Evolutionary conservation across 257 asterid species (phyloP), one percentile per base, ranked within the genome.

Genomic region (Przewalskia tangutica): DNA sequence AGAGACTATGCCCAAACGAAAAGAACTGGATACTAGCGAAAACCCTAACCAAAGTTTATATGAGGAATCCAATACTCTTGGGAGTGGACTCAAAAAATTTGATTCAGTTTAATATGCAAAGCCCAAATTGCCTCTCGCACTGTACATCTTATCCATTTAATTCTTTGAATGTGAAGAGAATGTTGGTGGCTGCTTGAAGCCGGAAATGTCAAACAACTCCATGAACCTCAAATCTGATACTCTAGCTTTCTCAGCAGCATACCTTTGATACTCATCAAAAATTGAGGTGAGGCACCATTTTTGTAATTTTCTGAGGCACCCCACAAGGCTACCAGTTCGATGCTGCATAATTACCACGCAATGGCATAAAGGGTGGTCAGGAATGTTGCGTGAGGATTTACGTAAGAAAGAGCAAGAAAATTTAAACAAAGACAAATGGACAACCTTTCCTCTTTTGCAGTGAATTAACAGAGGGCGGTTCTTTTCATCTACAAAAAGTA

Each of bases 401-500:
- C 44, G 10, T 50, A 48, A 11, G 18, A 40, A 68, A 77, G 77
- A 44, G 32, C 2, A 6, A 38, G 27, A 36, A 80, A 20, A 54
- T 36, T 4, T 44, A 82, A 64, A 63, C 7, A 8, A 8, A 18
- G 32, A 68, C 7, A 27, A 1, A 48, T 20, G 56, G 83, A 68
- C 18, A 90, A 95, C 98, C 97, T 93, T 95, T 79, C 98, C 98
- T 14, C 98, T 90, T 81, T 89, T 92, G 93, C 98, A 95, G 83
- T 95, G 98, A 80, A 93, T 95, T 79, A 95, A 89, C 60, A 92
- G 89, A 1, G 98, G 98, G 56, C 77, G 95, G 81, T 93, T 91
- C 86, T 90, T 87, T 85, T 89, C 93, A 87, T 95, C 98, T 95
- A 89, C 63, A 71, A 18, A 60, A 55, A 80, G 46, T 81, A 67